A percentile compares a stretch with the other conserved stretches of the same genome.
Conservation (phyloP, 78 protist species). For the Pigoraptor vietnamica region DNA sequence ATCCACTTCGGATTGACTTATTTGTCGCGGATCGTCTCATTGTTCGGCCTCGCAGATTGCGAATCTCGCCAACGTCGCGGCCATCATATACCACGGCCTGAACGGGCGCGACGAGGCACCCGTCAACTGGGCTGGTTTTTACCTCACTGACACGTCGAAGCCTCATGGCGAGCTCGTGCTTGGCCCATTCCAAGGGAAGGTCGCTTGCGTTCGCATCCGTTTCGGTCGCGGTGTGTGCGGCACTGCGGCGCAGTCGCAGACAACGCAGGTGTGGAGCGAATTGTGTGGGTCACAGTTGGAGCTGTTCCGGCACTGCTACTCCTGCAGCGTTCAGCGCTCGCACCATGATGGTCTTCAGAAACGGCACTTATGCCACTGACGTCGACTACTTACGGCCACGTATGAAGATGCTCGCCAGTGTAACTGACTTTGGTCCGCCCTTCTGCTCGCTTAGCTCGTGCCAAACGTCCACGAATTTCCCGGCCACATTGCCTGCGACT, state of each 20-base stretch:
- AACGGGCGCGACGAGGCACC: not conserved
- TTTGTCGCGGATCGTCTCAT: no score
- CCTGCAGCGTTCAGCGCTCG: no score
- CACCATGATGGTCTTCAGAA: no score
- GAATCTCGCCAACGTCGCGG: not conserved
- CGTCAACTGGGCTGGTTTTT: slow-evolving; percentile 52
- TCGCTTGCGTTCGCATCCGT: slow-evolving; percentile 23
- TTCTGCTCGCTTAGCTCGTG: slow-evolving; percentile 2
- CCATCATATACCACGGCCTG: slow-evolving; percentile 4
- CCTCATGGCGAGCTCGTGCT: not conserved
- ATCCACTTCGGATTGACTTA: no score
- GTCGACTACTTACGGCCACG: no score
- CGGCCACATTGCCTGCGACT: slow-evolving; percentile 55
- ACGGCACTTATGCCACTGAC: no score
- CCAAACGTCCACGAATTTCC: slow-evolving; percentile 45
- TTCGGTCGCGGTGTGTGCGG: slow-evolving; percentile 48
- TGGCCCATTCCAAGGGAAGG: slow-evolving; percentile 46
- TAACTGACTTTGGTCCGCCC: no score
- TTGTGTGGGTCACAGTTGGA: no score
- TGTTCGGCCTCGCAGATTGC: no score
- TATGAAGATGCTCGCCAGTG: no score
- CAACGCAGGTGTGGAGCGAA: not conserved
- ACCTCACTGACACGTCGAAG: not conserved
- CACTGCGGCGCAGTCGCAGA: not conserved
- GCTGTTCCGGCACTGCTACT: no score